Evolutionary conservation across 805 yeast species (phyloP), one percentile per base, ranked within the genome.

Genomic region (Lipomyces mesembrius): DNA sequence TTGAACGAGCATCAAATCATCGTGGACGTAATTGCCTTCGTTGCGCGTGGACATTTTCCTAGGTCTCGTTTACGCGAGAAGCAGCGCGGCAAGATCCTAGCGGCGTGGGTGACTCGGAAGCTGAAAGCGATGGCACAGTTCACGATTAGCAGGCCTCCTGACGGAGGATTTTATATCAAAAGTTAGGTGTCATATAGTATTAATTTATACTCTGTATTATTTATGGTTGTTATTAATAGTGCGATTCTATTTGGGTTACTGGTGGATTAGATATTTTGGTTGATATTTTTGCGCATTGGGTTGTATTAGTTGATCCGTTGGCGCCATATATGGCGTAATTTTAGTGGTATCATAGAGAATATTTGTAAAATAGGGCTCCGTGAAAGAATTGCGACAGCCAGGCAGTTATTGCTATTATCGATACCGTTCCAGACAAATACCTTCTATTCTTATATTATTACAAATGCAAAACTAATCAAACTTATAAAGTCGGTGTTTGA

Each of bases 1-100:
- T 79, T 96, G 73, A 87, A 90, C 68, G 88, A 85, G 68, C 97
- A 93, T 76, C 95, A 92, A 70, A 79, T 95, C 64, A 84, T 91
- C 9, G 80, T 92, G 25, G 98, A 96, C 76, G 84, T 94, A 55
- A 89, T 95, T 49, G 89, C 92, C 0, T 95, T 94, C 78, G 85
- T 90, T 56, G 85, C 84, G 60, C 81, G 82, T 58, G 88, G 86
- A 3, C 83, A 83, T 14, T 85, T 88, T 71, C 93, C 92, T 2
- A 79, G 85, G 59, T 89, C 95, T 34, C 78, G 96, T 71, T 77
- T 92, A 67, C 92, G 89, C 1, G 86, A 88, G 53, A 88, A 88
- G 70, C 97, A 92, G 78, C 82, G 98, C 63, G 88, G 89, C 1
- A 82, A 85, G 61, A 83, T 91, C 25, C 81, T 93, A 68, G 77